phyloP scores from a whole-genome alignment of 768 basidiomycete genomes.

The Strobilomyces echinocephalus region DNA sequence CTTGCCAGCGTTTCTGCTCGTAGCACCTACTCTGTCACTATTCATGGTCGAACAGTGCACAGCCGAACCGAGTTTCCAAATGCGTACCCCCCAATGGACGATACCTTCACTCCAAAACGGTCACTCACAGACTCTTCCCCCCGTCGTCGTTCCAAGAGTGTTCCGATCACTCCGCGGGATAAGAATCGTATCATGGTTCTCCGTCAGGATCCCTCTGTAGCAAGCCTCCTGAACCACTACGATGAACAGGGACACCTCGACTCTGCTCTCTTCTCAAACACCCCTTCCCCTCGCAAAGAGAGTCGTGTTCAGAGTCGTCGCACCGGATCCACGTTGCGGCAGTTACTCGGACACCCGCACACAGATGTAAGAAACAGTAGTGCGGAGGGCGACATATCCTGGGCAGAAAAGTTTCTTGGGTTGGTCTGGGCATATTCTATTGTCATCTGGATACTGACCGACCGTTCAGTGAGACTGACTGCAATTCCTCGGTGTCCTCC shows the following conservation, averaged over 20 bases:
- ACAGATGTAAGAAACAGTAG: slow-evolving; percentile 29
- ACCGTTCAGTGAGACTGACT: slow-evolving; percentile 41
- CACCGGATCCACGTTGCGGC: slow-evolving; percentile 68
- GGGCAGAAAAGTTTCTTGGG: slow-evolving; percentile 76
- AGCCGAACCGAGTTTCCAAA: slow-evolving; percentile 63
- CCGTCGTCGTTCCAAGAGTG: slow-evolving; percentile 29
- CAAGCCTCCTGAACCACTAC: slow-evolving; percentile 66
- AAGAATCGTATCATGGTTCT: slow-evolving; percentile 53
- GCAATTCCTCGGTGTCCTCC: slow-evolving; percentile 41
- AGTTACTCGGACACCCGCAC: slow-evolving; percentile 57
- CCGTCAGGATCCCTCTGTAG: slow-evolving; percentile 75
- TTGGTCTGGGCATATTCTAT: slow-evolving; percentile 29
- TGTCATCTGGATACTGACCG: slow-evolving; percentile 8
- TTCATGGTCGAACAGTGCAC: slow-evolving; percentile 58
- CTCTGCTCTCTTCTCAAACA: slow-evolving; percentile 60
- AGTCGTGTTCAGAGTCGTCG: slow-evolving; percentile 54
- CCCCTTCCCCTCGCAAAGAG: slow-evolving; percentile 32
- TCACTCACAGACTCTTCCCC: slow-evolving; percentile 26
- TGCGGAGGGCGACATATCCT: slow-evolving; percentile 73
- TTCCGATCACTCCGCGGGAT: slow-evolving; percentile 41
- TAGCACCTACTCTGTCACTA: slow-evolving; percentile 69
- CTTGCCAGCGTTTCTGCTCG: slow-evolving; percentile 49
- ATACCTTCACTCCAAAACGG: slow-evolving; percentile 22
- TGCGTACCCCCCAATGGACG: slow-evolving; percentile 45
- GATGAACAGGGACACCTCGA: slow-evolving; percentile 67